Evolutionary conservation across 1,284 basidiomycete species (phyloP).

Genomic region (Ceratobasidium sp.): DNA sequence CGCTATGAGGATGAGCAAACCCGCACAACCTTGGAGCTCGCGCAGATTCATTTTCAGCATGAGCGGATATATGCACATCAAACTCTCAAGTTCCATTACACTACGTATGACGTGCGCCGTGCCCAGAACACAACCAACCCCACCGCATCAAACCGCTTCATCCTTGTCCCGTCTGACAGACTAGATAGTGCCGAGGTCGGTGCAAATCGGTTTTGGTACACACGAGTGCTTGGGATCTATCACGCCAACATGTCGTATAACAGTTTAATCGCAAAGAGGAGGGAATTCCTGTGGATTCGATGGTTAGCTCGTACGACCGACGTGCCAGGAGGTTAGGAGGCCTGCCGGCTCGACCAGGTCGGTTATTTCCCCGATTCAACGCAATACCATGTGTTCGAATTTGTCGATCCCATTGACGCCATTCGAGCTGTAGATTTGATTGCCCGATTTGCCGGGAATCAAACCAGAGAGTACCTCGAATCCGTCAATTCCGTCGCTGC

Average conservation of each 20-base stretch:
- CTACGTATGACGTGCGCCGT: constrained; percentile 43
- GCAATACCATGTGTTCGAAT: constrained; percentile 57
- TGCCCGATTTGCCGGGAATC: constrained; percentile 52
- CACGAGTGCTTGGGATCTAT: constrained; percentile 56
- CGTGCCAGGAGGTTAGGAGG: constrained; percentile 48
- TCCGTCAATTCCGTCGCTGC: constrained; percentile 19
- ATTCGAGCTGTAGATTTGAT: constrained; percentile 58
- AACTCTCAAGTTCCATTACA: constrained; percentile 30
- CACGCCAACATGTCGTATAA: constrained; percentile 52
- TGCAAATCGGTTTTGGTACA: constrained; percentile 56
- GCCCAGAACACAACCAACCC: constrained; percentile 38
- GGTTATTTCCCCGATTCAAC: constrained; percentile 54
- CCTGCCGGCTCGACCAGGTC: constrained; percentile 53
- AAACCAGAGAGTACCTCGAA: constrained; percentile 17
- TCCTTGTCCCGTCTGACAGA: constrained; percentile 13
- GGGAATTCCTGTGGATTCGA: constrained; percentile 55
- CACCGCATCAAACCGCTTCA: neutral
- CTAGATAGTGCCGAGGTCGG: neutral
- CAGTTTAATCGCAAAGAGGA: neutral
- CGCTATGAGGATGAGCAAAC: constrained; percentile 2
- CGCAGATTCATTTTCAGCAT: neutral
- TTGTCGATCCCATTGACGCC: constrained; percentile 59
- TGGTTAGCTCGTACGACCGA: constrained; percentile 52
- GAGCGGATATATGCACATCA: constrained; percentile 14
- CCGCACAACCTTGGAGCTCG: neutral